These are phyloP conservation scores for Aspergillus tanneri DNA, from an alignment of 2,329 filamentous ascomycete genomes.

Conservation along the genomic window DNA sequence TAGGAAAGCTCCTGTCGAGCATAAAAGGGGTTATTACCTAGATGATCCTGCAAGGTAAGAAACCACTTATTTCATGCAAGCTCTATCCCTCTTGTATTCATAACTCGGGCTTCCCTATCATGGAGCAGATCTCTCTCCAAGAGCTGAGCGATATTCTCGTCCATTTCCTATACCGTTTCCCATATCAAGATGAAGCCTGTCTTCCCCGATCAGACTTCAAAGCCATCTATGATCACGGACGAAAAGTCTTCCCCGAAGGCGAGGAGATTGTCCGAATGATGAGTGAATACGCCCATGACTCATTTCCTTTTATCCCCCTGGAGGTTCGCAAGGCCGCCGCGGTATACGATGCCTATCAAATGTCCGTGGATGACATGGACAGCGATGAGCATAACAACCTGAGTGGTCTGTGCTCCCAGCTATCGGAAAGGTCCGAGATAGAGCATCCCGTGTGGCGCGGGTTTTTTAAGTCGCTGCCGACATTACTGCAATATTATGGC, in stretches of 20 bases:
- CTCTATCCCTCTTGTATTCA: too few species aligned
- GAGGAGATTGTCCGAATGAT: not conserved
- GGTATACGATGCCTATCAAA: conserved; percentile 2
- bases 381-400: conserved; percentile 3
- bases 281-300: conserved; percentile 1
- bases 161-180: not conserved
- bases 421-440: not conserved
- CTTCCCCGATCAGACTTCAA: not conserved
- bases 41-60: too few species aligned
- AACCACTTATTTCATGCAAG: too few species aligned
- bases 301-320: conserved; percentile 6
- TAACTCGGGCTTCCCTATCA: too few species aligned
- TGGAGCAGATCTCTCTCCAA: not conserved
- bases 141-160: conserved; percentile 4
- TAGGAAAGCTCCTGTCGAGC: too few species aligned
- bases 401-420: not conserved
- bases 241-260: not conserved
- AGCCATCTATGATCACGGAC: not conserved
- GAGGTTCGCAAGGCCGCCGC: conserved; percentile 5
- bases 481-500: not conserved
- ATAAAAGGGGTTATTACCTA: too few species aligned
- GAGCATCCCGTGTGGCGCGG: conserved; percentile 1
- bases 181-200: not conserved
- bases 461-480: not conserved
- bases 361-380: conserved; percentile 1